Evolutionary conservation across 2,329 filamentous ascomycete genomes (phyloP).

Genomic region (Domatiomyces catenatus): DNA sequence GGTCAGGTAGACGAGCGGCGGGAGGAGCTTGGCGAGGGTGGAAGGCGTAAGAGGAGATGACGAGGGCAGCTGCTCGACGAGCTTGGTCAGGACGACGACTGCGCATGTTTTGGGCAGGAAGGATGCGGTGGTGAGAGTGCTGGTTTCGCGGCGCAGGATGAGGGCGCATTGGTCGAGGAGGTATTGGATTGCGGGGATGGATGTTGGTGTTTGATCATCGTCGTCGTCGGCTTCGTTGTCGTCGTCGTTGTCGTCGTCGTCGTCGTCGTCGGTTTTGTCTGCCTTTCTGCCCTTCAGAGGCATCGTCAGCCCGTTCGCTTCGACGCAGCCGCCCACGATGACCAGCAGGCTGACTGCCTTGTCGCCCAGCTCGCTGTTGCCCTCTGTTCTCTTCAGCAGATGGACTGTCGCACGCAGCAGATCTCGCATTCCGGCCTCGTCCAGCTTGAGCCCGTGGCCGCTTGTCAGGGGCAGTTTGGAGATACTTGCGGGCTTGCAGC

Average conservation of each 20-base stretch:
- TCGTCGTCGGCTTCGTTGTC: conserved; percentile 29
- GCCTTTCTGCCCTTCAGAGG: conserved; percentile 29
- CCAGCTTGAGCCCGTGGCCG: conserved; percentile 54
- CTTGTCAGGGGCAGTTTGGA: conserved; percentile 47
- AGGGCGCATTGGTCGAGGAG: conserved; percentile 65
- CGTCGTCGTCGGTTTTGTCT: conserved; percentile 21
- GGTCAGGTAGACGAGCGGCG: conserved; percentile 67
- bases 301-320: conserved; percentile 39
- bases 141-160: conserved; percentile 61
- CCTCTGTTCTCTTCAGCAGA: conserved; percentile 45
- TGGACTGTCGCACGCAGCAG: conserved; percentile 42
- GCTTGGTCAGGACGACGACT: conserved; percentile 56
- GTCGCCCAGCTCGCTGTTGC: conserved; percentile 60
- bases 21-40: conserved; percentile 49
- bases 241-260: conserved; percentile 13
- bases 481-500: conserved; percentile 49
- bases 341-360: conserved; percentile 69
- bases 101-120: conserved; percentile 62
- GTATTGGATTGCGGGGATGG: conserved; percentile 48
- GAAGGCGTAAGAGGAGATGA: conserved; percentile 37
- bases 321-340: conserved; percentile 57
- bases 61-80: conserved; percentile 47
- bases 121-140: conserved; percentile 43
- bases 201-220: conserved; percentile 27
- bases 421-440: conserved; percentile 46